Base-by-base conservation (phyloP, 2,329 filamentous ascomycete species). In the Fusarium temperatum region DNA sequence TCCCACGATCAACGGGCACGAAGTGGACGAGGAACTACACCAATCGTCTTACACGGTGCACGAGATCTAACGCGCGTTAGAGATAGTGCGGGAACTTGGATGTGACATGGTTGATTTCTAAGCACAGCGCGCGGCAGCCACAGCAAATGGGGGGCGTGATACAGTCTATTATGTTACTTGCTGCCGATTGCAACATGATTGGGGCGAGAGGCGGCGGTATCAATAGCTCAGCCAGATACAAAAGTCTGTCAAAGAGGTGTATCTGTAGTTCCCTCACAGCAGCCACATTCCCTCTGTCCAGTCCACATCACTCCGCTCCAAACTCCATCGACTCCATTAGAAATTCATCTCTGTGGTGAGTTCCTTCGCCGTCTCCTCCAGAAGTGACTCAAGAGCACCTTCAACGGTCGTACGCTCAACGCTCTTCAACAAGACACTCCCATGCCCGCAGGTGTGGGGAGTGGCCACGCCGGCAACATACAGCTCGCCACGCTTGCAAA, bases 41-140 rank as follows among this genome's bases (percentile, higher is more conserved):
- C 63, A 67, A 51, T 67, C n/a, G 26, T 45, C 38, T 67, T 67
- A 39, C 42, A 66, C 28, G n/a, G 4, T 13, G 28, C 28, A 24
- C 14, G 20, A 38, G 61, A 57, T 57, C 63, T 66, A 58, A 63
- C 61, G 30, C 61, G 42, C 42, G 64, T 63, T 47, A 47, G 30
- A 41, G 17, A 26, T 41, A 18, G 41, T 24, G 35, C 35, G 35
- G 35, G 51, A 54, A 41, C 24, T 18, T 58, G 39, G n/a, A 26
- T 28, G 42, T 36, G 55, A 13, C 30, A 26, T 12, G 14, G 17
- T 35, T 56, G 41, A 57, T 64, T 64, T 12, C 35, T 50, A 32
- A 65, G 39, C 42, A 45, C 24, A 28, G 32, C 54, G 60, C 41
- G 60, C 22, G 26, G 41, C 30, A 36, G 41, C 24, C 18, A 48